Conservation (phyloP, 1,284 basidiomycete genomes). For the Malassezia nana region DNA sequence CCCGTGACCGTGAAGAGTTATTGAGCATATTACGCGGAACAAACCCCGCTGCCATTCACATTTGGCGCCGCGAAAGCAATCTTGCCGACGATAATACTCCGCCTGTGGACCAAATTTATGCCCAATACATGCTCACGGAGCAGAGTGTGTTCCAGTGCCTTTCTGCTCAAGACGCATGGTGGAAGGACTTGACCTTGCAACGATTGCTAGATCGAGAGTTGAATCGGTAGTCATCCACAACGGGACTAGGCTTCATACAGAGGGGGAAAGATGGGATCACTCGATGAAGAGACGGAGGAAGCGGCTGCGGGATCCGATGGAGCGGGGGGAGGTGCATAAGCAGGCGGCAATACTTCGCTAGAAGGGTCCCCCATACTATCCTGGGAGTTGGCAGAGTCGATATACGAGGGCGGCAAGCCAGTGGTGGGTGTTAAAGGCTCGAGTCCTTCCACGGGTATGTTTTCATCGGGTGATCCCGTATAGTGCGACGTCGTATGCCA, state of each 20-base stretch:
- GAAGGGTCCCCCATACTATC: background rate
- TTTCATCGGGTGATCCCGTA: background rate
- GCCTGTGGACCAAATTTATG: constrained; percentile 38
- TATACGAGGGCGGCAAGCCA: constrained; percentile 1
- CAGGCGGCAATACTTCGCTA: background rate
- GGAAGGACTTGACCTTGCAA: constrained; percentile 36
- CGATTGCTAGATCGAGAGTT: constrained; percentile 38
- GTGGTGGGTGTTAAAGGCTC: background rate
- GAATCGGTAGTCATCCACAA: background rate
- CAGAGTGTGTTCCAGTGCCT: constrained; percentile 28
- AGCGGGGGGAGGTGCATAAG: background rate
- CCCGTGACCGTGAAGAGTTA: constrained; percentile 31
- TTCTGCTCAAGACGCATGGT: constrained; percentile 34
- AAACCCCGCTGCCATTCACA: constrained; percentile 27
- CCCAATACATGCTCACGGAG: constrained; percentile 38
- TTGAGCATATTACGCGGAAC: constrained; percentile 28
- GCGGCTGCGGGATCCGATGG: too few species aligned
- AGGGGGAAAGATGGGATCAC: constrained; percentile 7
- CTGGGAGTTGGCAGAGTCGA: background rate
- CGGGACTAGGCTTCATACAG: constrained; percentile 16
- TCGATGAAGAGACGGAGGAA: background rate
- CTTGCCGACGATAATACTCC: background rate
- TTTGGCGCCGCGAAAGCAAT: constrained; percentile 29
- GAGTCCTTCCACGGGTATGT: background rate
- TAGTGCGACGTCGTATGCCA: background rate